A percentile compares a stretch with the other conserved stretches of the same genome.
Conservation (phyloP, 495 filamentous ascomycete species). For the Aspergillus haitiensis region DNA sequence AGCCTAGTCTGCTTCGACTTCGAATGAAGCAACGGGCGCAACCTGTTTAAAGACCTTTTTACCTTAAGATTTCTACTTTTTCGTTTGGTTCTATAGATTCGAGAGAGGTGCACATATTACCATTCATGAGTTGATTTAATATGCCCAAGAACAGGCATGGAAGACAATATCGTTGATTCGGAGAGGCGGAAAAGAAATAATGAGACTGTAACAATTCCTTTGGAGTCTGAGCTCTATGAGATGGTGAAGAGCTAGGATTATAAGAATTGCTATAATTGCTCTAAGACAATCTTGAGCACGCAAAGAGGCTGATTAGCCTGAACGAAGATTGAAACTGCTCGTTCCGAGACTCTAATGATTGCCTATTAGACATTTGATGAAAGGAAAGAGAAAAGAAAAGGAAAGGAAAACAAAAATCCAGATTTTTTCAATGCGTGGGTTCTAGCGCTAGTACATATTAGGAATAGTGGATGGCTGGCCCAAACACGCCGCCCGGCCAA, state of each 20-base stretch:
- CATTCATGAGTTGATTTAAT: constrained; percentile 5
- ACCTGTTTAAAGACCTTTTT: constrained; percentile 14
- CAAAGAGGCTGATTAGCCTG: constrained; percentile 81
- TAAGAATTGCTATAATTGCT: constrained; percentile 67
- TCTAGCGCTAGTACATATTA: constrained; percentile 33
- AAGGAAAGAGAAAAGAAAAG: constrained; percentile 57
- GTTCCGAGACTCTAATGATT: constrained; percentile 99
- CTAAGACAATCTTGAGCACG: constrained; percentile 99
- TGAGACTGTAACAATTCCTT: constrained; percentile 49
- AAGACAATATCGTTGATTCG: background rate
- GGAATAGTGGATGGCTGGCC: constrained; percentile 38
- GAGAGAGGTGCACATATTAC: constrained; percentile 10
- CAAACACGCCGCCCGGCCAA: constrained; percentile 30
- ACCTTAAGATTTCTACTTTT: background rate
- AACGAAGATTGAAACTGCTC: constrained; percentile 90
- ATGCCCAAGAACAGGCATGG: background rate
- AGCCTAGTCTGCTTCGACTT: constrained; percentile 70
- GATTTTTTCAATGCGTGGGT: constrained; percentile 27
- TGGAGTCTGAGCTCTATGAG: constrained; percentile 55
- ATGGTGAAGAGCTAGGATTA: constrained; percentile 56
- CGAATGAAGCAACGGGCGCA: constrained; percentile 83
- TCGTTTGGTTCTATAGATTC: background rate
- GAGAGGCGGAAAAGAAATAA: background rate
- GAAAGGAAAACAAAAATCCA: constrained; percentile 33
- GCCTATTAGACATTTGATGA: constrained; percentile 85